These are phyloP conservation scores for Ilyonectria mors-panacis DNA, from an alignment of 2,329 filamentous ascomycete species.

Conservation along the genomic window DNA sequence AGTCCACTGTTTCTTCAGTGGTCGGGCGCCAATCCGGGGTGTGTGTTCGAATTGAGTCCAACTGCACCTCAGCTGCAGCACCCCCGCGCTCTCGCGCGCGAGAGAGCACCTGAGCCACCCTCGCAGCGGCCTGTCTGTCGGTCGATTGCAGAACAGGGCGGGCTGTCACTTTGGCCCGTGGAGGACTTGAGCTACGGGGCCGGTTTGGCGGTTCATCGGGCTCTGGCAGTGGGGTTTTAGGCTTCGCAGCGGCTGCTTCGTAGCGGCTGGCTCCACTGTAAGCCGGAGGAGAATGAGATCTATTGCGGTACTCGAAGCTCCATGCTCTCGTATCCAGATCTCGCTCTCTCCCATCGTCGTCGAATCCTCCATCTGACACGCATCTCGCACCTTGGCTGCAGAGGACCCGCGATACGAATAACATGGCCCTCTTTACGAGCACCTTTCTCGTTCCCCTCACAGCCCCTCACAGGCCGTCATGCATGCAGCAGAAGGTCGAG, in stretches of 20 bases:
- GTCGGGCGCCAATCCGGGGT: background rate
- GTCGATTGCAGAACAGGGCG: too few species aligned
- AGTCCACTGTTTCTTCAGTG: background rate
- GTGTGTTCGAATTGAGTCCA: background rate
- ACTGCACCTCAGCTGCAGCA: background rate
- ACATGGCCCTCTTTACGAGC: background rate
- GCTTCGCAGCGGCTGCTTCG: background rate
- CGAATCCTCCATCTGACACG: too few species aligned
- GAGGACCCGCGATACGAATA: background rate
- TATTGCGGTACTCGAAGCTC: background rate
- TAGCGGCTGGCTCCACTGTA: background rate
- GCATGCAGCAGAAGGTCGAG: background rate
- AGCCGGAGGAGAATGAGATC: background rate
- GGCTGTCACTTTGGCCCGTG: background rate
- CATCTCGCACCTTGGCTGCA: background rate
- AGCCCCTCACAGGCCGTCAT: background rate
- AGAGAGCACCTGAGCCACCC: too few species aligned
- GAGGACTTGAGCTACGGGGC: too few species aligned
- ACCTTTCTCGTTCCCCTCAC: background rate
- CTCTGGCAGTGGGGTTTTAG: background rate
- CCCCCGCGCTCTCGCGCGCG: too few species aligned
- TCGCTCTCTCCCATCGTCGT: background rate
- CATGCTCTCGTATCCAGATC: background rate
- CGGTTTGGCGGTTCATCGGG: background rate
- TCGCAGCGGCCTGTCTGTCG: too few species aligned